Base-by-base conservation (phyloP, 1,284 basidiomycete species). In the Pyrrhoderma lamaoense region DNA sequence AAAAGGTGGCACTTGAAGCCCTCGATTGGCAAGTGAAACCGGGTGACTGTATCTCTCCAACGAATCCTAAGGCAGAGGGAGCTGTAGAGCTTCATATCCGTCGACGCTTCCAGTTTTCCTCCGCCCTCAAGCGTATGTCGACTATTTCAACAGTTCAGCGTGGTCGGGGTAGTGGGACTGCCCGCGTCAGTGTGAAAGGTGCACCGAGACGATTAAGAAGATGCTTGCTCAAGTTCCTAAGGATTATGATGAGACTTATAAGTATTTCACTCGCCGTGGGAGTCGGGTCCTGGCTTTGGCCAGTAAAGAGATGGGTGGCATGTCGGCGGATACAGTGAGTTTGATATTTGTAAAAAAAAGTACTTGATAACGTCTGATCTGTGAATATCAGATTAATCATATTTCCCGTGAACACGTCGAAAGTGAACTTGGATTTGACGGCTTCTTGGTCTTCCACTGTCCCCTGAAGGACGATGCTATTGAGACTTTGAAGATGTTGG, bases 391-490 rank as follows among this genome's bases (percentile, higher is more conserved):
- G 89, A 87, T 96, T 63, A 92, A 92, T 64, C 89, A 89, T 57
- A 68, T 94, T 22, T 68, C 80, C 38, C 75, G 93, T 47, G 84
- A 90, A 43, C 69, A 82, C 35, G 89, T 91, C 36, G 94, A 97
- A 67, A 80, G 79, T 53, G 64, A 72, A 3, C 74, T 97, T 36
- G 70, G 65, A 3, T 97, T 97, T 63, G 90, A 80, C 25, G 93
- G 93, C 9, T 97, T 97, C 75, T 72, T 97, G 56, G 90, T 97
- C 11, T 97, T 97, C 80, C 92, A 95, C 64, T 96, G 93, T 64
- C 93, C 94, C 1, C 77, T 97, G 58, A 97, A 97, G 69, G 68
- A 80, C n/a, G 93, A 97, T 65, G 94, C 93, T 2, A 74, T 96
- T 8, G 82, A 87, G 57, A 79, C 87, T 0, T 73, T 97, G 52